phyloP scores from a whole-genome alignment of 2,329 filamentous ascomycete genomes.

The Furcasterigmium sp. region DNA sequence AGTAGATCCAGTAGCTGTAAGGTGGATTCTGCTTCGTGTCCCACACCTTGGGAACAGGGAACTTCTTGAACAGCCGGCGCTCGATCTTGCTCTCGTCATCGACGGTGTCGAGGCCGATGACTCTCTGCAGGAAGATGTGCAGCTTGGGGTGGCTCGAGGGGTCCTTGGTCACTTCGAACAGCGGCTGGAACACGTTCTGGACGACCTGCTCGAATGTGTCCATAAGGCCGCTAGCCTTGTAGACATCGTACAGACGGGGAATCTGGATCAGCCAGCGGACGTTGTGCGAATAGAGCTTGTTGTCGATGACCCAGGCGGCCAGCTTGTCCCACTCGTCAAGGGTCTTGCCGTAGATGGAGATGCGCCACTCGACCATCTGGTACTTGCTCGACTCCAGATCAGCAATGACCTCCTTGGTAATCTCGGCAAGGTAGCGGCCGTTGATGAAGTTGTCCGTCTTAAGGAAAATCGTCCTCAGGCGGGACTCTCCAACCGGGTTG shows the following conservation, averaged over 20 bases:
- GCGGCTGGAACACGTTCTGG: conserved; percentile 83
- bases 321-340: conserved; percentile 97
- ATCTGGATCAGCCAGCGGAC: conserved; percentile 96
- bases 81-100: conserved; percentile 98
- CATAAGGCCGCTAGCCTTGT: conserved; percentile 85
- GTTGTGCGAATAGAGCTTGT: conserved; percentile 96
- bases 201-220: conserved; percentile 86
- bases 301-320: conserved; percentile 94
- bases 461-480: conserved; percentile 93
- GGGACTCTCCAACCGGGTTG: conserved; percentile 93
- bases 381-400: conserved; percentile 99
- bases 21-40: conserved; percentile 91
- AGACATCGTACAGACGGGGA: conserved; percentile 90
- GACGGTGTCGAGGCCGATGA: conserved; percentile 95
- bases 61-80: conserved; percentile 90
- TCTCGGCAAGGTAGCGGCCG: conserved; percentile 91
- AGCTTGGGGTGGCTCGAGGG: conserved; percentile 85
- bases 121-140: conserved; percentile 88
- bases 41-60: conserved; percentile 86
- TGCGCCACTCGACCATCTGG: conserved; percentile 99
- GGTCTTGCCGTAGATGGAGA: conserved; percentile 90
- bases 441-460: conserved; percentile 99
- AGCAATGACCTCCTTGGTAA: conserved; percentile 95
- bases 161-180: conserved; percentile 91
- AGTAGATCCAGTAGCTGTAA: conserved; percentile 99